These are phyloP conservation scores for Pseudoperonospora humuli DNA, from an alignment of 352 stramenopile genomes.

Conservation along the genomic window DNA sequence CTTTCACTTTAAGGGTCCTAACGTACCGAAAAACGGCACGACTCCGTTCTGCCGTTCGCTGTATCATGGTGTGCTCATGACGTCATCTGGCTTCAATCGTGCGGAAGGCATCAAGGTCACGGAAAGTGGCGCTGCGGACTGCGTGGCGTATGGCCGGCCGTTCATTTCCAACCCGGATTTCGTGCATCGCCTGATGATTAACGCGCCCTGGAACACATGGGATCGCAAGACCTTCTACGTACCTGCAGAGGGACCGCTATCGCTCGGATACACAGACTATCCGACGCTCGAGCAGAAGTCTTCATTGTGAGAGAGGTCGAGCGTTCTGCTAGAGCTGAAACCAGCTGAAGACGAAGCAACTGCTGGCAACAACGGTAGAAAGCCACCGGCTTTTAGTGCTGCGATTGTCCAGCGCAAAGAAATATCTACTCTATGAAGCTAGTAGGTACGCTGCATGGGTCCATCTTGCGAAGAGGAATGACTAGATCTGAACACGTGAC, in stretches of 20 bases:
- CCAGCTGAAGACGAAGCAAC: neutral
- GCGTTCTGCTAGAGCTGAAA: neutral
- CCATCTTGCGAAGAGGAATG: too few relatives aligned
- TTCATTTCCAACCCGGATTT: slow-evolving; percentile 73
- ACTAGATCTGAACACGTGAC: too few relatives aligned
- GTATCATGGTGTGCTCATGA: slow-evolving; percentile 48
- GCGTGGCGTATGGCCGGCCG: slow-evolving; percentile 45
- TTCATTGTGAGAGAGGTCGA: slow-evolving; percentile 5
- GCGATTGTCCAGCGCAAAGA: neutral
- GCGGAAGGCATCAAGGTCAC: slow-evolving; percentile 27
- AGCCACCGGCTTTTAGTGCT: too few relatives aligned
- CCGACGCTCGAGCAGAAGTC: slow-evolving; percentile 33
- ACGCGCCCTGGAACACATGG: slow-evolving; percentile 31
- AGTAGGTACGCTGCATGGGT: too few relatives aligned
- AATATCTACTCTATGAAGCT: too few relatives aligned
- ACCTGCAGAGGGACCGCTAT: slow-evolving; percentile 15
- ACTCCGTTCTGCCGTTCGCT: slow-evolving; percentile 32
- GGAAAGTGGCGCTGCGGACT: slow-evolving; percentile 29
- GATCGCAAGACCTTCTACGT: slow-evolving; percentile 35
- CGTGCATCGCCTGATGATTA: slow-evolving; percentile 33
- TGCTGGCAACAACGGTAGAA: too few relatives aligned
- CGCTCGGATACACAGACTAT: slow-evolving; percentile 42
- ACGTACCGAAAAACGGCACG: slow-evolving; percentile 29
- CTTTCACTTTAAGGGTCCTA: slow-evolving; percentile 24
- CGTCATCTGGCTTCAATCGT: slow-evolving; percentile 39